Evolutionary conservation across 306 rosid species (phyloP).

Genomic region (Cicer bijugum): DNA sequence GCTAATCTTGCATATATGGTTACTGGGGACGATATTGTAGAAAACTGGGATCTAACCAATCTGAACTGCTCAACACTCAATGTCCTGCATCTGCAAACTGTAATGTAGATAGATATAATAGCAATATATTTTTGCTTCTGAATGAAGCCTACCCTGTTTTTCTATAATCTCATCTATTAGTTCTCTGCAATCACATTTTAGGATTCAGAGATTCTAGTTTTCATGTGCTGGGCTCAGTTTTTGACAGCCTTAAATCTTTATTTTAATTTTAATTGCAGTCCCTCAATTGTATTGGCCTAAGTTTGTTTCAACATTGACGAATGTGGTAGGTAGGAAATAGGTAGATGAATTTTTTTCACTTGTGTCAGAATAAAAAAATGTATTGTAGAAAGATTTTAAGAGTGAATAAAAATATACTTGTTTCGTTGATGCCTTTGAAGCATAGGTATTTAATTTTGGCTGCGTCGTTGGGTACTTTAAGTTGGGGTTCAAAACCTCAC

Average conservation of each 20-base stretch:
- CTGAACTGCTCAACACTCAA: slow-evolving; percentile 36
- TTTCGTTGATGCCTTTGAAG: background rate
- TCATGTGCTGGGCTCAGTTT: slow-evolving; percentile 42
- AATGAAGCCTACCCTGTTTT: slow-evolving; percentile 43
- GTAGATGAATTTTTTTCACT: slow-evolving; percentile 36
- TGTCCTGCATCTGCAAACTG: slow-evolving; percentile 57
- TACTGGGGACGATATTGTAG: slow-evolving; percentile 78
- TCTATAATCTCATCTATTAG: slow-evolving; percentile 37
- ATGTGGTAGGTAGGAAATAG: slow-evolving; percentile 43
- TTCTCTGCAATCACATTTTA: slow-evolving; percentile 82
- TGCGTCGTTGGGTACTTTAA: background rate
- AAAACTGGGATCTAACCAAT: slow-evolving; percentile 35
- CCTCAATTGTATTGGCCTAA: slow-evolving; percentile 37
- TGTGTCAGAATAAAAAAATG: slow-evolving; percentile 41
- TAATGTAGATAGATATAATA: slow-evolving; percentile 54
- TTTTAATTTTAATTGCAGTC: slow-evolving; percentile 7
- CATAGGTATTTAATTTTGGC: background rate
- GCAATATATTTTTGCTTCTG: slow-evolving; percentile 29
- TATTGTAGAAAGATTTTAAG: slow-evolving; percentile 17
- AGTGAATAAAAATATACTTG: slow-evolving; percentile 25
- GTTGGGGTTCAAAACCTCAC: background rate
- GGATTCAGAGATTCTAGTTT: slow-evolving; percentile 69
- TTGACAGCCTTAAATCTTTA: slow-evolving; percentile 21
- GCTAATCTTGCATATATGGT: slow-evolving; percentile 85
- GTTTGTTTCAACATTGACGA: slow-evolving; percentile 37